Base-by-base conservation (phyloP, 1,139 yeast species). In the Geotrichum aggregatum region DNA sequence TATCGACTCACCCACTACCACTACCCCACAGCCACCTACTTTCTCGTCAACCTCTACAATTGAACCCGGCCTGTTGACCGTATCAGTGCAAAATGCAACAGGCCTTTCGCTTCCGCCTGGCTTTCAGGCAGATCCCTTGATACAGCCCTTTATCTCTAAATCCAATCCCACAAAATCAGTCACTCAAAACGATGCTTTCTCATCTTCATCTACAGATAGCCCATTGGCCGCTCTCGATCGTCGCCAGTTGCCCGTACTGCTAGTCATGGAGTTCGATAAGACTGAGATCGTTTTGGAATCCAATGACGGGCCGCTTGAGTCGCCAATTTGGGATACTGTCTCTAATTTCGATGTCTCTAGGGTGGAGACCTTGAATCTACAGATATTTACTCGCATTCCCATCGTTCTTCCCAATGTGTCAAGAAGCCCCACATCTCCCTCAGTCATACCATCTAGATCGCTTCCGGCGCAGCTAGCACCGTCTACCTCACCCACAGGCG, bases 331-430 rank as follows among this genome's bases (percentile, higher is more conserved):
- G 82, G 91, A 89, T 67, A 87, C 86, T 61, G 89, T 87, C 19
- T 87, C 95, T 11, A 83, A 91, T 8, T 92, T 92, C 66, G 98
- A 92, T 75, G 95, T 91, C 24, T 84, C 95, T 11, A 80, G 87
- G 59, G 71, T 62, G 6, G 82, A 75, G 63, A 80, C 70, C 50
- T 66, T 82, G 53, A 83, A 79, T 59, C 73, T 88, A 52, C 91
- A 86, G 67, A 77, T 87, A 34, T 89, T 85, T 66, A 83, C 86
- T 49, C 76, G 92, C 87, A 52, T 95, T 95, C 59, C 57, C 48
- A 14, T 63, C 57, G 50, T 72, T 16, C 41, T 13, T 21, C 24
- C 30, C 28, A 44, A 3, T 22, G n/a, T n/a, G n/a, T n/a, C n/a
- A n/a, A n/a, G n/a, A n/a, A n/a, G n/a, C n/a, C n/a, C 40, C 19